A percentile compares a stretch with the other conserved stretches of the same genome.
phyloP scores from a whole-genome alignment of 1,284 basidiomycete genomes.

The Moniliella sp. region DNA sequence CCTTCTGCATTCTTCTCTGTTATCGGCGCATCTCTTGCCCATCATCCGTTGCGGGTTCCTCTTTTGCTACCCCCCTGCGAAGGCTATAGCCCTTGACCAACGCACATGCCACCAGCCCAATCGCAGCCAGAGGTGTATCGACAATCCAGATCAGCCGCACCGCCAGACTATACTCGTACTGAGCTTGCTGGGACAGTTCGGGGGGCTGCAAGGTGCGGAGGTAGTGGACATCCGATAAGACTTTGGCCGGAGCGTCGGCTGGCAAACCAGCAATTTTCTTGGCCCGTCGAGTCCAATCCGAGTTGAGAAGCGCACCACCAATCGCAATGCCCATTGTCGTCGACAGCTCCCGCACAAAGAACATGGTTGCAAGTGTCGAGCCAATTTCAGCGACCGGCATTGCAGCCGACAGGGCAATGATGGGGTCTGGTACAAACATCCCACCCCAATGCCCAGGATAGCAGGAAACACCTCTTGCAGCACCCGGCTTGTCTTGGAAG shows the following conservation, averaged over 20 bases:
- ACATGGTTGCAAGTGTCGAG: conserved; percentile 10
- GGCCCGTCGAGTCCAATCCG: conserved; percentile 1
- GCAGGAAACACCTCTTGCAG: conserved; percentile 10
- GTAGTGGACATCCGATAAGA: conserved; percentile 5
- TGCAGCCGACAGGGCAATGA: conserved; percentile 18
- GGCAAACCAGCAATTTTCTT: conserved; percentile 2
- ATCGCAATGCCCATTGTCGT: conserved; percentile 19
- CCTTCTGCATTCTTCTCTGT: too few relatives aligned
- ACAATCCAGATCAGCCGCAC: conserved; percentile 54
- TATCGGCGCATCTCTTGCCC: too few relatives aligned
- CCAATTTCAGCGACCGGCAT: conserved; percentile 17
- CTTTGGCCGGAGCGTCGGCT: conserved; percentile 1
- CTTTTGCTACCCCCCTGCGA: too few relatives aligned
- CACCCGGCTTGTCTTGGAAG: conserved; percentile 5
- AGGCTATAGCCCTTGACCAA: conserved; percentile 14
- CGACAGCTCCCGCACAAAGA: conserved; percentile 10
- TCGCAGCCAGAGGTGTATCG: conserved; percentile 25
- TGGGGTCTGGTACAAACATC: conserved; percentile 23
- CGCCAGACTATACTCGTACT: conserved; percentile 49
- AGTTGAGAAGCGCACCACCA: conserved; percentile 16
- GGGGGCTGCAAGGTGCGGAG: conserved; percentile 19
- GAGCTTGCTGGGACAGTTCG: conserved; percentile 37
- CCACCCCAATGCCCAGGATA: conserved; percentile 16
- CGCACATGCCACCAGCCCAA: conserved; percentile 16
- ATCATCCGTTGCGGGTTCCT: too few relatives aligned